Evolutionary conservation across 331 rosid species (phyloP), one percentile per base, ranked within the genome.

Genomic region (Prunus yedoensis): DNA sequence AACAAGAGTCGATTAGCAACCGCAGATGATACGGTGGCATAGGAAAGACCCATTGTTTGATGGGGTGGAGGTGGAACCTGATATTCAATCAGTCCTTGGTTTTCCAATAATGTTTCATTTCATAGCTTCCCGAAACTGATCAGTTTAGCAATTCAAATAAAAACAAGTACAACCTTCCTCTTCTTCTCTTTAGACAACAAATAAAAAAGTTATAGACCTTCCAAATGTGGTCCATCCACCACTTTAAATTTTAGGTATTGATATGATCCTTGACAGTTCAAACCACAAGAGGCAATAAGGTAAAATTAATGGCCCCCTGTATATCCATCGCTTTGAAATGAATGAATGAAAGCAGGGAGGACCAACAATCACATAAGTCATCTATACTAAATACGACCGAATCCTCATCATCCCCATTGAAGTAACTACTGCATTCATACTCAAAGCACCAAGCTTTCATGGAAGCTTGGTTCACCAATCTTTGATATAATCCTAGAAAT

Each of bases 181-280:
- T 7, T 56, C 64, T 70, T 74, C 47, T 72, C 78, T 75, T 72
- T 53, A 66, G 43, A 7, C 60, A 30, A 73, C 18, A 28, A 53
- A 52, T 27, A 41, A 46, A 49, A 63, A 66, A n/a, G 23, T 61
- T 49, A 69, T 60, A 68, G 61, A 66, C 68, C 69, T 46, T 46
- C 54, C 83, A 47, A 68, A 66, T 23, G 84, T 66, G 88, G 89
- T 83, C 84, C 89, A 80, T 50, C 67, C 32, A 79, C 72, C 79
- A 59, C 46, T 78, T 57, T 61, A 73, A 23, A 68, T 50, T 60
- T 7, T 17, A 58, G 76, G 52, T 45, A 64, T 10, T 11, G 59
- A 71, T 73, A 77, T 23, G 49, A 76, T 74, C 75, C 59, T 71
- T 20, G 41, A 73, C 25, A 27, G 62, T 47, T 80, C 73, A 56